Percentiles rank a stretch among this genome's conserved stretches.
Evolutionary conservation across 768 basidiomycete genomes (phyloP).

Genomic region (Trametes elegans): DNA sequence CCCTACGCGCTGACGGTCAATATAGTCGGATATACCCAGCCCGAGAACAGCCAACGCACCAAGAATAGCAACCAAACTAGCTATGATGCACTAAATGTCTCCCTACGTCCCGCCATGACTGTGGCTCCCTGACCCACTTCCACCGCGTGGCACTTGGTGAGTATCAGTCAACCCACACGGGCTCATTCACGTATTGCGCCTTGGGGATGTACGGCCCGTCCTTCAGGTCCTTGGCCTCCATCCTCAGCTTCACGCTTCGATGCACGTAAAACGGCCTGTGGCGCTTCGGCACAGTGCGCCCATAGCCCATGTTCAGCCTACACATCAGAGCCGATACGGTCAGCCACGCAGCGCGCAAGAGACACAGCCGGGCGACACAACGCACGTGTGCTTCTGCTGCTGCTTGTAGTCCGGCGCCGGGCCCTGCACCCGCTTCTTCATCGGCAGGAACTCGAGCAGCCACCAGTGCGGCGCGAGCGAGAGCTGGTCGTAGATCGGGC

Average conservation of each 20-base stretch:
- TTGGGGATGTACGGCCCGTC: constrained; percentile 31
- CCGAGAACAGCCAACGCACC: no score
- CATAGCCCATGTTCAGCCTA: constrained; percentile 24
- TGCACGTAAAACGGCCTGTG: constrained; percentile 24
- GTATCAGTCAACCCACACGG: constrained; percentile 17
- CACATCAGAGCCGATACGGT: constrained; percentile 2
- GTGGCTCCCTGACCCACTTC: background rate
- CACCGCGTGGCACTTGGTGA: no score
- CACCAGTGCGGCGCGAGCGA: constrained; percentile 51
- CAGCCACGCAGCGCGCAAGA: constrained; percentile 4
- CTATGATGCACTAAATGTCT: no score
- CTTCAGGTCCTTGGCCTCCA: constrained; percentile 25
- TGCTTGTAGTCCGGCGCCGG: constrained; percentile 18
- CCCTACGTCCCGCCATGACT: no score
- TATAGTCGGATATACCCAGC: no score
- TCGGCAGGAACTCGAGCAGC: constrained; percentile 53
- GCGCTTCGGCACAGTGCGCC: constrained; percentile 8
- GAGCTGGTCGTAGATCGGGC: constrained; percentile 57
- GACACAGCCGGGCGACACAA: background rate
- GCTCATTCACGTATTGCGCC: constrained; percentile 19
- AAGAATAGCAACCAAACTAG: no score
- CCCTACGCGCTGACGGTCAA: no score
- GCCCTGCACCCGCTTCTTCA: constrained; percentile 26
- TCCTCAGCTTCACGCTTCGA: constrained; percentile 27
- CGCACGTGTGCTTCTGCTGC: constrained; percentile 11